Percentiles rank a stretch among this genome's conserved stretches.
These are phyloP conservation scores for Irpex rosettiformis DNA, from an alignment of 1,284 basidiomycete genomes.

Conservation along the genomic window DNA sequence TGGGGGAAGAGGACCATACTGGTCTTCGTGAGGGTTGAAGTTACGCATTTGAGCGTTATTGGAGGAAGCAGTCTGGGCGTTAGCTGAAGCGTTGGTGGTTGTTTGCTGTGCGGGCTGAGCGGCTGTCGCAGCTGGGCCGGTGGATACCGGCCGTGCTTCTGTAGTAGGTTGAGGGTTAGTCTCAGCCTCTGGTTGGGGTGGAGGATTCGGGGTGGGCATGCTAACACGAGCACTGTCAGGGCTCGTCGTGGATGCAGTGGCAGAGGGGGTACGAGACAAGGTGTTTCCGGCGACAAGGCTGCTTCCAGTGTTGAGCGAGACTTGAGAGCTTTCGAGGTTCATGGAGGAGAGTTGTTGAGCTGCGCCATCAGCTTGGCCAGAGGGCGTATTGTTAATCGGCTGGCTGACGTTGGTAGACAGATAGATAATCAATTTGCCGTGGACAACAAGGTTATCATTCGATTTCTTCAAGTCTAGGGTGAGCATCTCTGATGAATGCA, in stretches of 20 bases:
- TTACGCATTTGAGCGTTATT: constrained; percentile 41
- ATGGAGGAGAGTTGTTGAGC: constrained; percentile 29
- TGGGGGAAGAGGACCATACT: constrained; percentile 76
- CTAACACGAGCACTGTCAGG: constrained; percentile 25
- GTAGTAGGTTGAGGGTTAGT: constrained; percentile 18
- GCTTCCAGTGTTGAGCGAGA: constrained; percentile 30
- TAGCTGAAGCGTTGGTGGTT: constrained; percentile 35
- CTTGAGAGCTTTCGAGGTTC: constrained; percentile 27
- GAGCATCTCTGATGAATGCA: constrained; percentile 56
- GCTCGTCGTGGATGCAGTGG: constrained; percentile 27
- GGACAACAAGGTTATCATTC: constrained; percentile 83
- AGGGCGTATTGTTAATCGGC: constrained; percentile 49
- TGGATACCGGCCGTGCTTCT: constrained; percentile 28
- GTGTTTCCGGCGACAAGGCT: constrained; percentile 27
- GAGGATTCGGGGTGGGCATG: constrained; percentile 34
- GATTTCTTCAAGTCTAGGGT: constrained; percentile 84
- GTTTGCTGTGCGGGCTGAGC: constrained; percentile 20
- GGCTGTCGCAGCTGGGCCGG: constrained; percentile 20
- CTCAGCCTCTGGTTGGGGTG: constrained; percentile 27
- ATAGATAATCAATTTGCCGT: constrained; percentile 82
- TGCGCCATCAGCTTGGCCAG: constrained; percentile 32
- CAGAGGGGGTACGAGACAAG: constrained; percentile 33
- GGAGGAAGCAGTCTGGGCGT: constrained; percentile 33
- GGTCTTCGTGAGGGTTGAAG: constrained; percentile 63
- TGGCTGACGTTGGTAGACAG: constrained; percentile 64